Percentiles rank a stretch among this genome's conserved stretches.
Evolutionary conservation across 2,329 filamentous ascomycete species (phyloP).

Genomic region (Xylaria sp.): DNA sequence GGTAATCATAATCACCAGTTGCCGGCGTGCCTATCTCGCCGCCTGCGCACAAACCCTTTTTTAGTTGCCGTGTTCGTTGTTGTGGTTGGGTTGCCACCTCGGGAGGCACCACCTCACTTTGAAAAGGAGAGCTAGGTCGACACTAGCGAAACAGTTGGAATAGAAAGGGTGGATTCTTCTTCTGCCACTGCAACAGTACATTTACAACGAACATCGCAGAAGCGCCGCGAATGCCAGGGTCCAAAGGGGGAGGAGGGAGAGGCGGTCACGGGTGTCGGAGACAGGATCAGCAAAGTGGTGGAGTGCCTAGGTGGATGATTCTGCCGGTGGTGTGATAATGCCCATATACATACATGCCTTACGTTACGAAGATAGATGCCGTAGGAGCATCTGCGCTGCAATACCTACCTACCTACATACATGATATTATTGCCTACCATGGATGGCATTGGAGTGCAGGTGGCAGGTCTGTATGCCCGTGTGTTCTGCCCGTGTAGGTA

Average conservation of each 20-base stretch:
- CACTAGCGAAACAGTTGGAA: slow-evolving; percentile 11
- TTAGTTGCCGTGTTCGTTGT: background rate
- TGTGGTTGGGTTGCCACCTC: slow-evolving; percentile 32
- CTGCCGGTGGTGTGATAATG: slow-evolving; percentile 31
- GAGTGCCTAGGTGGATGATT: slow-evolving; percentile 26
- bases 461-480: slow-evolving; percentile 1
- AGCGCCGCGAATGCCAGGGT: slow-evolving; percentile 21
- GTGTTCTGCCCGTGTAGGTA: slow-evolving; percentile 2
- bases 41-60: background rate
- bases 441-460: background rate
- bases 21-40: slow-evolving; percentile 12
- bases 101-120: slow-evolving; percentile 15
- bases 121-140: slow-evolving; percentile 2
- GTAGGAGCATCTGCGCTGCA: slow-evolving; percentile 21
- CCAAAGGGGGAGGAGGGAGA: slow-evolving; percentile 19
- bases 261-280: slow-evolving; percentile 36
- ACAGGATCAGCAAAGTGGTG: slow-evolving; percentile 34
- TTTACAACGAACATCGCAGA: background rate
- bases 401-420: background rate
- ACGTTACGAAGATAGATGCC: background rate
- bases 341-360: background rate
- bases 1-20: slow-evolving; percentile 21
- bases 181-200: background rate
- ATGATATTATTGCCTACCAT: no score
- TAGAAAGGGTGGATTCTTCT: slow-evolving; percentile 19